Evolutionary conservation across 2,329 filamentous ascomycete species (phyloP).

Genomic region (Cryphonectria parasitica): DNA sequence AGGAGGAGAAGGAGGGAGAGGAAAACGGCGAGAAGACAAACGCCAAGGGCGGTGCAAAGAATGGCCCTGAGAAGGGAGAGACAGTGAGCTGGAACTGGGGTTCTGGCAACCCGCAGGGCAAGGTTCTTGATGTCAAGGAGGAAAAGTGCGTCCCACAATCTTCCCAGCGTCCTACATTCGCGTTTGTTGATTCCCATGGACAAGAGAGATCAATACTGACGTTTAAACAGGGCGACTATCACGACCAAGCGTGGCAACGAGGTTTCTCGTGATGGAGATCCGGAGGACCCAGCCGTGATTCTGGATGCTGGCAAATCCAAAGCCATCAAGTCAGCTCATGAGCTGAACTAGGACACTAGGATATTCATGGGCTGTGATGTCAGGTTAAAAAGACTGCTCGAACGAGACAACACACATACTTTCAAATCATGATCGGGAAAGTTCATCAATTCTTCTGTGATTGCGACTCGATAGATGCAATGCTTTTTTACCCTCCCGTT

Average conservation of each 20-base stretch:
- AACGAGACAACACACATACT: neutral
- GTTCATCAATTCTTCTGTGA: neutral
- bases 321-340: constrained; percentile 46
- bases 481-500: neutral
- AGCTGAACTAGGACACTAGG: constrained; percentile 38
- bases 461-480: too few relatives aligned
- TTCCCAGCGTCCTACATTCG: neutral
- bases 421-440: too few relatives aligned
- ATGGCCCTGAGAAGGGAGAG: constrained; percentile 38
- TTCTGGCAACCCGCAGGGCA: constrained; percentile 46
- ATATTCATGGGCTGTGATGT: neutral
- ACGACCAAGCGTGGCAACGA: constrained; percentile 47
- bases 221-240: constrained; percentile 39
- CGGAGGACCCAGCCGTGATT: constrained; percentile 48
- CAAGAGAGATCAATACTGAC: neutral
- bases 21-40: constrained; percentile 29
- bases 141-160: constrained; percentile 38
- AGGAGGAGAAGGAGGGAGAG: constrained; percentile 10
- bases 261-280: constrained; percentile 45
- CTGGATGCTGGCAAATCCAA: constrained; percentile 48
- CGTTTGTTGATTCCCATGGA: neutral
- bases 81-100: constrained; percentile 54
- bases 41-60: constrained; percentile 16
- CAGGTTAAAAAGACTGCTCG: neutral
- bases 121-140: constrained; percentile 48